Base-by-base conservation (phyloP, 1,284 basidiomycete species). In the Cerrena zonata region DNA sequence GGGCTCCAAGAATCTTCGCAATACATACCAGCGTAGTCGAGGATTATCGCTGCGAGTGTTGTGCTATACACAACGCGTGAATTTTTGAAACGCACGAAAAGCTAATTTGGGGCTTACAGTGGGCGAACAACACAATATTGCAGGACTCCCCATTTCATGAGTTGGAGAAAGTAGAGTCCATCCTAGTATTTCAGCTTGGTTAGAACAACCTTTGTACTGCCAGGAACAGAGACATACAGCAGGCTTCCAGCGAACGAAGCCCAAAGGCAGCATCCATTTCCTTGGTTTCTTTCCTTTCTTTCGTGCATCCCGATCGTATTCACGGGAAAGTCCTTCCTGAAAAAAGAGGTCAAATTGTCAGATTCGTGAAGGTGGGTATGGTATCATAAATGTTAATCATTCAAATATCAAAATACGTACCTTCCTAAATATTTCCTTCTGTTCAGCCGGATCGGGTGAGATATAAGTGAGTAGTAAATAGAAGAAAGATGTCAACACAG, bases 121-220 rank as follows among this genome's bases (percentile, higher is more conserved):
- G 86, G 86, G 52, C 86, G 73, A 27, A 87, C 64, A 45, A 89
- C 77, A 65, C 85, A 87, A 59, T 90, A 90, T 61, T 91, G 89
- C n/a, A 89, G 69, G 10, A 91, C 80, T 18, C 79, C 82, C 80
- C 86, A 86, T 66, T 89, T 90, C 81, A 87, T 86, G 44, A 86
- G 64, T 62, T 88, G 86, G 34, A 91, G 65, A 60, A 89, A 89
- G 56, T 83, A 81, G 15, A 89, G 65, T 0, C 81, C 84, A 58
- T 84, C 80, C 78, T 83, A 26, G n/a, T 34, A 25, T 12, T 40
- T 15, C n/a, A n/a, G n/a, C n/a, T n/a, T n/a, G n/a, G n/a, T n/a
- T n/a, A n/a, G n/a, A n/a, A n/a, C n/a, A n/a, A n/a, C n/a, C n/a
- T n/a, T n/a, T n/a, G n/a, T n/a, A n/a, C n/a, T n/a, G n/a, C n/a